Evolutionary conservation across 345 rosid genomes (phyloP).

Genomic region (Corchorus olitorius): DNA sequence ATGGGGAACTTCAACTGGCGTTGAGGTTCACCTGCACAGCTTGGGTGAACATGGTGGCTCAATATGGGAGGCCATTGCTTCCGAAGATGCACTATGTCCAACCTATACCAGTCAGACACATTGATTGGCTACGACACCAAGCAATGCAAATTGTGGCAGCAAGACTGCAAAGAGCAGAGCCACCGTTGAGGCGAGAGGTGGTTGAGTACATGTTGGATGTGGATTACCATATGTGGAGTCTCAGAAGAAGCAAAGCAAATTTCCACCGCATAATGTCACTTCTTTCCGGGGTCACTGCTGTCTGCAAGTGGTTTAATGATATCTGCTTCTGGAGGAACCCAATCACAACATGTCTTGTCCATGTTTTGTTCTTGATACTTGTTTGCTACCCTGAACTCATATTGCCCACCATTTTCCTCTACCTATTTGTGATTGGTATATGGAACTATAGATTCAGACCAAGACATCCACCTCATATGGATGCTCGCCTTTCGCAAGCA

Average conservation of each 20-base stretch:
- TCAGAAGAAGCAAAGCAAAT: slow-evolving; percentile 94
- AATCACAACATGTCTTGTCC: slow-evolving; percentile 73
- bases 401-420: slow-evolving; percentile 84
- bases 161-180: slow-evolving; percentile 83
- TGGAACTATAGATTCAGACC: slow-evolving; percentile 91
- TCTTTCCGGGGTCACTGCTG: slow-evolving; percentile 59
- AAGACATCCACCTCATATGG: slow-evolving; percentile 92
- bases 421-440: slow-evolving; percentile 86
- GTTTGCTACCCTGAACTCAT: slow-evolving; percentile 89
- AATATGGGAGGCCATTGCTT: slow-evolving; percentile 83
- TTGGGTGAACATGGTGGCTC: slow-evolving; percentile 84
- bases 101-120: slow-evolving; percentile 74
- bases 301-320: slow-evolving; percentile 77
- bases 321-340: slow-evolving; percentile 93
- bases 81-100: slow-evolving; percentile 93
- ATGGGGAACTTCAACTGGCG: slow-evolving; percentile 93
- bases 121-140: slow-evolving; percentile 78
- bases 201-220: slow-evolving; percentile 97
- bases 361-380: slow-evolving; percentile 77
- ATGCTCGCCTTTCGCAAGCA: slow-evolving; percentile 79
- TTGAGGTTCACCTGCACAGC: slow-evolving; percentile 84
- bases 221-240: slow-evolving; percentile 88
- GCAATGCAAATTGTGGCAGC: slow-evolving; percentile 85
- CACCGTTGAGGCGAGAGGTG: slow-evolving; percentile 80
- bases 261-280: slow-evolving; percentile 80